A percentile compares a stretch with the other conserved stretches of the same genome.
Conservation (phyloP, 176 grass and related monocot genomes). For the Rhynchospora tenuis region DNA sequence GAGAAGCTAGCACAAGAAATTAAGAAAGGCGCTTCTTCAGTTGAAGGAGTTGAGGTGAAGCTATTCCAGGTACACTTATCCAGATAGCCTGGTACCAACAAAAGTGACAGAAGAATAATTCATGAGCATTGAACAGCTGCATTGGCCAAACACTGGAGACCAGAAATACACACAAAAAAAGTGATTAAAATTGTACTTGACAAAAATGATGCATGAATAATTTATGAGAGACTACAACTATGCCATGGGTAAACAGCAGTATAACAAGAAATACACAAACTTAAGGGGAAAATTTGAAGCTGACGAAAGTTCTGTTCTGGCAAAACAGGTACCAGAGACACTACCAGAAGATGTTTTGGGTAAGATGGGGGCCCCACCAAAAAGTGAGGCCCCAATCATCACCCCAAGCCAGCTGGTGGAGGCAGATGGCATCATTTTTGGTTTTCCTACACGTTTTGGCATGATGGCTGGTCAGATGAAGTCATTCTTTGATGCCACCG, state of each 20-base stretch:
- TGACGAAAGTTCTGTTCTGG: background rate
- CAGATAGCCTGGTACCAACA: background rate
- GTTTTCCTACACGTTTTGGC: slow-evolving; percentile 70
- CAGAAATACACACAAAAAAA: background rate
- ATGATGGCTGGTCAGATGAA: slow-evolving; percentile 68
- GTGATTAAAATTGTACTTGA: background rate
- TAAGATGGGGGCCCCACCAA: slow-evolving; percentile 61
- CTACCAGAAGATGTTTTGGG: slow-evolving; percentile 43
- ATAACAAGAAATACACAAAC: background rate
- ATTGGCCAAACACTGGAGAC: background rate
- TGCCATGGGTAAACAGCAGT: background rate
- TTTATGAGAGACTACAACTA: background rate
- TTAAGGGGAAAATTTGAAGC: background rate
- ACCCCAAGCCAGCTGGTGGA: slow-evolving; percentile 32
- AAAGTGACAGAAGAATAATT: background rate
- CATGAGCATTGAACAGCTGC: background rate
- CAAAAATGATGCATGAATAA: background rate
- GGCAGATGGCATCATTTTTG: slow-evolving; percentile 61
- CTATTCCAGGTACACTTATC: slow-evolving; percentile 50
- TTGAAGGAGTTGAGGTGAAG: slow-evolving; percentile 47
- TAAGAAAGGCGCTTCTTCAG: slow-evolving; percentile 46
- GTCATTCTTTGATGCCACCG: slow-evolving; percentile 58
- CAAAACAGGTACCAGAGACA: slow-evolving; percentile 59
- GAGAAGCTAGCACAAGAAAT: slow-evolving; percentile 69
- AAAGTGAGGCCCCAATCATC: slow-evolving; percentile 41